A percentile compares a stretch with the other conserved stretches of the same genome.
Evolutionary conservation across 345 rosid genomes (phyloP).

Genomic region (Eutrema heterophyllum): DNA sequence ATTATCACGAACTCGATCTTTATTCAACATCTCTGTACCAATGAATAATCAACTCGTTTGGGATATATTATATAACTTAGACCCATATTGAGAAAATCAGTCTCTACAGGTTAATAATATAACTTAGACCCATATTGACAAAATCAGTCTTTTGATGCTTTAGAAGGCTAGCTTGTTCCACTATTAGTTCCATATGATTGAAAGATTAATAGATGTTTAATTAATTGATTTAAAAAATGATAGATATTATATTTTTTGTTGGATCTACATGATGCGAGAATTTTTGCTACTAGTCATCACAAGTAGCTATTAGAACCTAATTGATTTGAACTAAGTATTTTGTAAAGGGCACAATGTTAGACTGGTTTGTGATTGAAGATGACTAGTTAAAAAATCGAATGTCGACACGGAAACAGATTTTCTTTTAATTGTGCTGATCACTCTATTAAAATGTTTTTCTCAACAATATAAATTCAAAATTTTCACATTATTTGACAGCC

Average conservation of each 20-base stretch:
- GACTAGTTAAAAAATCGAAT: conserved; percentile 3
- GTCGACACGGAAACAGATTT: not conserved
- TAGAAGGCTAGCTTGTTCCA: conserved; percentile 13
- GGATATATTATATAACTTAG: not conserved
- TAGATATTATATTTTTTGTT: conserved; percentile 11
- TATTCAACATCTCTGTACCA: not conserved
- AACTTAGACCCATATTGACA: not conserved
- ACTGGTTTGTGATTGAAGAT: conserved; percentile 19
- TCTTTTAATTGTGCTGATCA: not conserved
- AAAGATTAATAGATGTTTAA: not conserved
- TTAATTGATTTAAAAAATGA: not conserved
- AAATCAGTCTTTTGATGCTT: conserved; percentile 10
- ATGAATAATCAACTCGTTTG: not conserved
- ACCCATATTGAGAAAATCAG: not conserved
- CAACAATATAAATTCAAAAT: not conserved
- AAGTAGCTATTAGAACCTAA: conserved; percentile 19
- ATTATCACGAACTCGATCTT: too few relatives aligned
- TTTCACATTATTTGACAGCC: not conserved
- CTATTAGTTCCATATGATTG: not conserved
- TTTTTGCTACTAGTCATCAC: conserved; percentile 9
- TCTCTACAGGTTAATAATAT: not conserved
- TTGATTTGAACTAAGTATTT: not conserved
- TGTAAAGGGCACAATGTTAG: conserved; percentile 19
- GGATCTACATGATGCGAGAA: conserved; percentile 11
- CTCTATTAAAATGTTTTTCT: not conserved